These are phyloP conservation scores for Stereocaulon alpinum DNA, from an alignment of 495 filamentous ascomycete genomes.

Conservation along the genomic window DNA sequence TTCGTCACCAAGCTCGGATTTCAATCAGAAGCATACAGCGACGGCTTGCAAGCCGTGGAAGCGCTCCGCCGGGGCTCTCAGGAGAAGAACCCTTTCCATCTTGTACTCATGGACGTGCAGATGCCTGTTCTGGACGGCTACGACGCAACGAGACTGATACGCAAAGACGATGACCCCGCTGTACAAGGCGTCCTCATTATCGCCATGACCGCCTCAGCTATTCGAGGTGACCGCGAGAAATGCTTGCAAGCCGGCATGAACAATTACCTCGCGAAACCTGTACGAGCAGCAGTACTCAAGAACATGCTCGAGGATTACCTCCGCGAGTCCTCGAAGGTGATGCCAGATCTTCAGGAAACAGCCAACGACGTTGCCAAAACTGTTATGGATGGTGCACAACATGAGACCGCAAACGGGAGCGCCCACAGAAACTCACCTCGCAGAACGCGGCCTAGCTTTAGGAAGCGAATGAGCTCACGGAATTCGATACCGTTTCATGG, in stretches of 20 bases:
- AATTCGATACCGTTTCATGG: constrained; percentile 10
- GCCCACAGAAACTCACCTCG: background rate
- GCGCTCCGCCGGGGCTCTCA: constrained; percentile 60
- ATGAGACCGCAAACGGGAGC: background rate
- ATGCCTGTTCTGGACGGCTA: constrained; percentile 95
- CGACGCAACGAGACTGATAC: constrained; percentile 72
- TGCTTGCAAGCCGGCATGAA: constrained; percentile 92
- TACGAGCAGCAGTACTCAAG: constrained; percentile 61
- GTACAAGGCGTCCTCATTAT: constrained; percentile 75
- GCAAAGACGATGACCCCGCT: constrained; percentile 58
- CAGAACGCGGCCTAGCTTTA: constrained; percentile 10
- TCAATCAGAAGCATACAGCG: constrained; percentile 71
- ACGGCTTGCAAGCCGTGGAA: constrained; percentile 77
- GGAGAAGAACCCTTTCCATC: constrained; percentile 56
- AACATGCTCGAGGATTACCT: constrained; percentile 64
- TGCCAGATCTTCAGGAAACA: constrained; percentile 31
- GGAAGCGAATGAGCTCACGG: constrained; percentile 15
- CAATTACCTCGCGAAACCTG: constrained; percentile 88
- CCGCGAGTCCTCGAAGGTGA: constrained; percentile 25
- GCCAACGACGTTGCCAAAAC: background rate
- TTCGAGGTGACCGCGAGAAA: constrained; percentile 84
- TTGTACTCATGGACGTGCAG: constrained; percentile 91
- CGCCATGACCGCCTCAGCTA: constrained; percentile 87
- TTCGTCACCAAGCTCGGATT: constrained; percentile 80
- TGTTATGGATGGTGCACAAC: background rate